Conservation (phyloP, 257 asterid genomes). For the Osmanthus fragrans region DNA sequence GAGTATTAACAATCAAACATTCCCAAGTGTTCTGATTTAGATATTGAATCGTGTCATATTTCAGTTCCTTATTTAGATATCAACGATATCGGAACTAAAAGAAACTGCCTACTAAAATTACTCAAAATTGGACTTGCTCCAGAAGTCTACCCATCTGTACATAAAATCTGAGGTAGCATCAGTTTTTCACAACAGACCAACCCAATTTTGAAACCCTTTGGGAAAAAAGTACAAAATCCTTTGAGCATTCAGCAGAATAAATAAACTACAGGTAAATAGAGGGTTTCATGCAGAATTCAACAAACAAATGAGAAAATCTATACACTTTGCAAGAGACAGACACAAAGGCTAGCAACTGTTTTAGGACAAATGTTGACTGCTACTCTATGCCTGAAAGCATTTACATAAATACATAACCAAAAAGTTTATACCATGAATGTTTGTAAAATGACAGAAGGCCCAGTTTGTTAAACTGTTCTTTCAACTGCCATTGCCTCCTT, state of each 20-base stretch:
- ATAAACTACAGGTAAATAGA: background rate
- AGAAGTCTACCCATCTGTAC: background rate
- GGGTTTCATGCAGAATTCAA: background rate
- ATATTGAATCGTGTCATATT: too few relatives aligned
- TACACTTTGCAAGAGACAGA: constrained; percentile 48
- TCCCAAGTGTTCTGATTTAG: too few relatives aligned
- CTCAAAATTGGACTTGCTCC: background rate
- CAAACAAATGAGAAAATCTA: constrained; percentile 39
- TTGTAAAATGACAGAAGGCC: constrained; percentile 28
- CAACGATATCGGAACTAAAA: background rate
- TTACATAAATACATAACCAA: constrained; percentile 62
- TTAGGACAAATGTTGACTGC: constrained; percentile 19
- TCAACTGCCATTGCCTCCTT: constrained; percentile 14
- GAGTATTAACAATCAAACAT: background rate
- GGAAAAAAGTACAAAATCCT: background rate
- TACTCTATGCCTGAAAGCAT: constrained; percentile 49
- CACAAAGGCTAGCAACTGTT: constrained; percentile 19
- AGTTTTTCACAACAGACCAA: background rate
- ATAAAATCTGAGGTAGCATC: too few relatives aligned
- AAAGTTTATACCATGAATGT: constrained; percentile 30
- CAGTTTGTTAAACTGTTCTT: constrained; percentile 16
- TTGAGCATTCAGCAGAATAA: background rate
- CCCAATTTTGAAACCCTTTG: background rate
- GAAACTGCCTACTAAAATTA: background rate
- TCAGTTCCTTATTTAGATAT: too few relatives aligned